phyloP scores from a whole-genome alignment of 257 asterid species.

The Solanum dulcamara region DNA sequence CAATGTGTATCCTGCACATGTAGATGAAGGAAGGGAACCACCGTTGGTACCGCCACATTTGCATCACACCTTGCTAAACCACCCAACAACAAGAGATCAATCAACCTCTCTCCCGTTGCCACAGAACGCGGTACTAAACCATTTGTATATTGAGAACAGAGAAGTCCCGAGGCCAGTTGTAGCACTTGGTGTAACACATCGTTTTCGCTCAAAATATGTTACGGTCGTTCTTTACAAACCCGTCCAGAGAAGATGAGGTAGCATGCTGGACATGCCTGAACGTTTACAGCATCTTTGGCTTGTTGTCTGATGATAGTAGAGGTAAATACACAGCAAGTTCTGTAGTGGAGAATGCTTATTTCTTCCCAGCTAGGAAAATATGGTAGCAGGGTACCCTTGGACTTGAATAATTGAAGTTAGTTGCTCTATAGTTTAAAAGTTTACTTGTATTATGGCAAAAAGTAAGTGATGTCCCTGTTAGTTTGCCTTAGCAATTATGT shows the following conservation, averaged over 20 bases:
- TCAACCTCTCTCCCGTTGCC: constrained; percentile 50
- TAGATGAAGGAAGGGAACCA: constrained; percentile 76
- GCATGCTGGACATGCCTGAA: not conserved
- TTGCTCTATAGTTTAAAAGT: not conserved
- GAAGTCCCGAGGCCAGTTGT: constrained; percentile 67
- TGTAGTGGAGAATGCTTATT: not conserved
- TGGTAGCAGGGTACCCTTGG: not conserved
- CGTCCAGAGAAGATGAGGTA: constrained; percentile 55
- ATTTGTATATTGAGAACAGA: constrained; percentile 77
- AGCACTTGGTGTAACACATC: constrained; percentile 78
- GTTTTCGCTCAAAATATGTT: constrained; percentile 79
- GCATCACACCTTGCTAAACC: constrained; percentile 61
- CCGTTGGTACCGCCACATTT: constrained; percentile 67
- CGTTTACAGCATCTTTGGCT: not conserved
- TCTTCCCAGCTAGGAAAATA: not conserved
- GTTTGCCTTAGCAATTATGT: not conserved
- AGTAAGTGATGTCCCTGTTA: not conserved
- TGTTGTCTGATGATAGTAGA: not conserved
- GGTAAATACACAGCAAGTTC: not conserved
- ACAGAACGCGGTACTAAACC: constrained; percentile 65
- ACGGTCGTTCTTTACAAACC: constrained; percentile 92
- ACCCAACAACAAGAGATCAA: constrained; percentile 29
- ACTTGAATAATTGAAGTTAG: not conserved
- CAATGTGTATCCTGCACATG: constrained; percentile 47
- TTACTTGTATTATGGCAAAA: not conserved